A percentile compares a stretch with the other conserved stretches of the same genome.
phyloP scores from a whole-genome alignment of 2,329 filamentous ascomycete species.

The Monilinia polystroma region DNA sequence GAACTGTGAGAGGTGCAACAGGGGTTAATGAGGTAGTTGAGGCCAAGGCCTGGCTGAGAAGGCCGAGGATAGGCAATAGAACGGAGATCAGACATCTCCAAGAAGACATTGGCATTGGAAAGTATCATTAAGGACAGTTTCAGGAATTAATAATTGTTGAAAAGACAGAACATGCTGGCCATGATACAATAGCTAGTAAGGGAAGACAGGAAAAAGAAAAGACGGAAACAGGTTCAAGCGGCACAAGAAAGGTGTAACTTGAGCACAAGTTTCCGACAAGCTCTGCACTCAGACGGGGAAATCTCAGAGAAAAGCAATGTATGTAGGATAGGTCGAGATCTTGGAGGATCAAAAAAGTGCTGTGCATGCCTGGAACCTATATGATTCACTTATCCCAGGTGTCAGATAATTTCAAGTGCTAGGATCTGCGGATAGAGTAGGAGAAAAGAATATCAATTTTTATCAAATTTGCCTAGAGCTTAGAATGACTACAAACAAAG shows the following conservation, averaged over 20 bases:
- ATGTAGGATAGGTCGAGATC: constrained; percentile 17
- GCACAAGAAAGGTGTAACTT: constrained; percentile 16
- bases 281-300: constrained; percentile 4
- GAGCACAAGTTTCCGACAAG: constrained; percentile 18
- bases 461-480: constrained; percentile 18
- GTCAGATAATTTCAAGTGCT: constrained; percentile 14
- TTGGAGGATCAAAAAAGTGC: constrained; percentile 21
- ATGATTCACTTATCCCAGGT: constrained; percentile 17
- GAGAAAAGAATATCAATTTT: constrained; percentile 16
- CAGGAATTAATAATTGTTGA: constrained; percentile 18
- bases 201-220: constrained; percentile 11
- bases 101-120: constrained; percentile 23
- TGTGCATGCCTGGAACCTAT: constrained; percentile 6
- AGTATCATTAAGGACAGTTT: constrained; percentile 21
- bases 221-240: constrained; percentile 7
- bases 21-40: constrained; percentile 16
- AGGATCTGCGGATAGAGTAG: constrained; percentile 20
- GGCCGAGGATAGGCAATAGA: constrained; percentile 15
- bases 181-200: constrained; percentile 17
- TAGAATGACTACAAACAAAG: constrained; percentile 19
- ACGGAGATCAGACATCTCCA: constrained; percentile 20
- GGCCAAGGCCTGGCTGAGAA: constrained; percentile 16
- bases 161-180: constrained; percentile 23
- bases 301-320: constrained; percentile 11
- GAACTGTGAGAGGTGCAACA: constrained; percentile 20